Conservation (phyloP, 2,329 filamentous ascomycete genomes). For the Ophiocordyceps sinensis region DNA sequence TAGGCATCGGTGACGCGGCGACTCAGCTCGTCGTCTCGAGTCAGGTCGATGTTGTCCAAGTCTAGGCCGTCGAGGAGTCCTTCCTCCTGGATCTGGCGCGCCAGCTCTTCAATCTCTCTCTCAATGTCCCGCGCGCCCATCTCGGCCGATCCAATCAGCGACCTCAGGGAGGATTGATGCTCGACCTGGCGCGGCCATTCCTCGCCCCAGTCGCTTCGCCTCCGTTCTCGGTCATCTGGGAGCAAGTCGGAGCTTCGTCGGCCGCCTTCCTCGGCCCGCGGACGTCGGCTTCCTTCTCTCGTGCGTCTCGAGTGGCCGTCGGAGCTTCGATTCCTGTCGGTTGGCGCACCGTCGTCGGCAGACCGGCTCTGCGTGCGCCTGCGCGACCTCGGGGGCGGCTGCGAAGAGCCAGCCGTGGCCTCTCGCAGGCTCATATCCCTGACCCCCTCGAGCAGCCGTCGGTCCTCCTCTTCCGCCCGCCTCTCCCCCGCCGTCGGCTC, state of each 20-base stretch:
- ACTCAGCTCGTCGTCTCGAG: conserved; percentile 78
- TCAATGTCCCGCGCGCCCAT: conserved; percentile 67
- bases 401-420: conserved; percentile 33
- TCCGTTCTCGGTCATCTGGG: conserved; percentile 17
- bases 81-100: conserved; percentile 78
- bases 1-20: conserved; percentile 85
- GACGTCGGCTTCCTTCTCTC: conserved; percentile 8
- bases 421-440: conserved; percentile 61
- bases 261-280: conserved; percentile 10
- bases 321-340: conserved; percentile 15
- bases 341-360: conserved; percentile 16
- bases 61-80: conserved; percentile 80
- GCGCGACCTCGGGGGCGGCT: conserved; percentile 12
- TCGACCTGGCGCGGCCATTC: conserved; percentile 51
- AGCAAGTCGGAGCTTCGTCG: conserved; percentile 20
- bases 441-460: conserved; percentile 55
- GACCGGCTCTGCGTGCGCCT: conserved; percentile 20
- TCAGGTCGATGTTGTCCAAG: conserved; percentile 70
- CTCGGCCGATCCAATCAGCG: conserved; percentile 67
- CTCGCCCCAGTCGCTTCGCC: conserved; percentile 25
- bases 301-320: conserved; percentile 15
- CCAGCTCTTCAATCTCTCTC: conserved; percentile 78
- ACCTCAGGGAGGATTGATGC: conserved; percentile 80
- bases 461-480: conserved; percentile 49
- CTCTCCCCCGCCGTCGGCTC: conserved; percentile 38